Base-by-base conservation (phyloP, 257 asterid species). In the Gentiana dahurica region DNA sequence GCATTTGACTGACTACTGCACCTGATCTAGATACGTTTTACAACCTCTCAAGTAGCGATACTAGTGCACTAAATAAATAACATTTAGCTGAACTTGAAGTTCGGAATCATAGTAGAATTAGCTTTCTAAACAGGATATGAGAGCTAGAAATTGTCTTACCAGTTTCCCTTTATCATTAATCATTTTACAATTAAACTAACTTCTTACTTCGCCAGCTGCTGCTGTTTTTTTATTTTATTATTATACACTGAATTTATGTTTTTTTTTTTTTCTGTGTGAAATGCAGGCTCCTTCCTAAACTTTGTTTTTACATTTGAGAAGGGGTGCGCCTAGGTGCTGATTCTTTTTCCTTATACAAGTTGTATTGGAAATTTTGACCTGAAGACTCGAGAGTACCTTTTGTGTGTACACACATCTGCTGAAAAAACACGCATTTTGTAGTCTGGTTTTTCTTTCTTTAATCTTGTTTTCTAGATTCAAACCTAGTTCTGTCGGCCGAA, bases 251-350 rank as follows among this genome's bases (percentile, higher is more conserved):
- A 13, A 33, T 43, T 43, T 57, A 36, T 5, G 51, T 41, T 3
- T 33, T 56, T 4, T 24, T 39, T 5, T 46, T 37, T 58, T 11
- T 2, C 48, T 36, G 24, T 24, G 24, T 13, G 6, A 5, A 39
- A 13, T 68, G 68, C 76, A 71, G 76, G 63, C 49, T 60, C 53
- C 41, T 50, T 51, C 51, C 5, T 62, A 47, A 53, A 55, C 51
- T 53, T 35, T 38, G 5, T 8, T 58, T 58, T 54, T 51, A 67
- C 71, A 60, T 47, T 35, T 60, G 50, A 45, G 59, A 63, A 59
- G 71, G 65, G 53, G n/a, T 61, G 55, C 2, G 50, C 52, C 9
- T 48, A 58, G 57, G 61, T 48, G 60, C 53, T 54, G 44, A 58
- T 59, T 70, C 62, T 45, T 52, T 56, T 64, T 24, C 24, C 55